Evolutionary conservation across 2,329 filamentous ascomycete species (phyloP), one percentile per base, ranked within the genome.

Genomic region (Aspergillus eucalypticola): DNA sequence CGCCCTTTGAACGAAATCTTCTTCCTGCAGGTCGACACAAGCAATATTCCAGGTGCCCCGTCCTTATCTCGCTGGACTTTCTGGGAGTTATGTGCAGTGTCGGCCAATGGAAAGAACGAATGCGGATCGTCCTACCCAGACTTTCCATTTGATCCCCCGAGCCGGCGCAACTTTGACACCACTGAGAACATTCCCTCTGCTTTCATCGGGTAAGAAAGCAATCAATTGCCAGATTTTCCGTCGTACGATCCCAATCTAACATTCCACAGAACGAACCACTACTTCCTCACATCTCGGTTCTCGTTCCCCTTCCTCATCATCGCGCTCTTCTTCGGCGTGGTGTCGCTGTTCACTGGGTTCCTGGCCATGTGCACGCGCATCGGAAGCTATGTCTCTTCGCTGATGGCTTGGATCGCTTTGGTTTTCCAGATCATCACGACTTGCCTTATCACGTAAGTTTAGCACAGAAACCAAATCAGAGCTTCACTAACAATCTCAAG

Each of bases 251-350:
- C 23, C 32, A 39, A 29, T 51, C 55, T 58, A 21, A 46, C 39
- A 3, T 11, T 29, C 17, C 17, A 8, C 60, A 82, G 89, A 39
- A 78, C 79, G 8, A 82, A 87, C 67, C 85, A 81, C 64, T 96
- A 88, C 82, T 98, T 84, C 80, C 91, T 92, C 78, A 83, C 95
- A 73, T 96, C 92, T 80, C 87, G 94, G 42, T 96, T 97, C 81
- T 90, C 91, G 76, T 98, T 94, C 85, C 91, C 93, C 39, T 95
- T 96, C 77, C 90, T 90, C 80, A 81, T 98, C 59, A 88, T 98
- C 66, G 86, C 88, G 17, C 84, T 97, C 39, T 87, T 96, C 82
- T 95, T 96, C 75, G 85, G 73, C 49, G 76, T 79, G 13, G 63
- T 72, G 58, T 77, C 79, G 2, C 74, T 84, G 15, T 71, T 82